phyloP scores from a whole-genome alignment of 2,329 filamentous ascomycete genomes.

The Acrocalymma vagum region DNA sequence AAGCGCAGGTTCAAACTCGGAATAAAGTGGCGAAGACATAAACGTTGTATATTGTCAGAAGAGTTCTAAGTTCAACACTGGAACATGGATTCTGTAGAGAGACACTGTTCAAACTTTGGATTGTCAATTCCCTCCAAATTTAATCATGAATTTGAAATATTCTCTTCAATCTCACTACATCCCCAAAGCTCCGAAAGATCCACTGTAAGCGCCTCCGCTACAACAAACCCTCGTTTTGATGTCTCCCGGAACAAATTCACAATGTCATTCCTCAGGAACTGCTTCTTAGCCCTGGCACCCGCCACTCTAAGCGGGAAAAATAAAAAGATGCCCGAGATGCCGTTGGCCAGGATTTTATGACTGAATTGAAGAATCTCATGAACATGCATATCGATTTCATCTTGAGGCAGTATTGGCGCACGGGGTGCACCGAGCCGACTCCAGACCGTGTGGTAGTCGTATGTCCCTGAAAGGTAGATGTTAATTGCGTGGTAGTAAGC shows the following conservation, averaged over 20 bases:
- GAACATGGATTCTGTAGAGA: too few species aligned
- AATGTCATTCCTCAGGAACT: conserved; percentile 12
- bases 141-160: too few species aligned
- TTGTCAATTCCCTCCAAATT: too few species aligned
- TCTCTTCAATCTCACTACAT: too few species aligned
- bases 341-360: conserved; percentile 20
- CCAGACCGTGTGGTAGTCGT: conserved; percentile 33
- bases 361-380: conserved; percentile 26
- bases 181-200: conserved; percentile 26
- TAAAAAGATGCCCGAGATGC: conserved; percentile 27
- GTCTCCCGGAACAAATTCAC: conserved; percentile 18
- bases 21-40: too few species aligned
- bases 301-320: conserved; percentile 39
- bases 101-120: too few species aligned
- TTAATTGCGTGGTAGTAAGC: conserved; percentile 34
- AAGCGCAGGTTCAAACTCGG: too few species aligned
- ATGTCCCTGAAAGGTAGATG: conserved; percentile 39
- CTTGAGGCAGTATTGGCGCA: conserved; percentile 22
- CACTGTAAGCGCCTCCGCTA: conserved; percentile 20
- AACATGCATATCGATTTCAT: conserved; percentile 24
- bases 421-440: conserved; percentile 10
- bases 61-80: too few species aligned
- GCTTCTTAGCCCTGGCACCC: conserved; percentile 26
- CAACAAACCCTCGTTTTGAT: conserved; percentile 23
- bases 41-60: too few species aligned